Percentiles rank a stretch among this genome's conserved stretches.
Conservation (phyloP, 1,139 yeast species). For the Scheffersomyces cryptocercus region DNA sequence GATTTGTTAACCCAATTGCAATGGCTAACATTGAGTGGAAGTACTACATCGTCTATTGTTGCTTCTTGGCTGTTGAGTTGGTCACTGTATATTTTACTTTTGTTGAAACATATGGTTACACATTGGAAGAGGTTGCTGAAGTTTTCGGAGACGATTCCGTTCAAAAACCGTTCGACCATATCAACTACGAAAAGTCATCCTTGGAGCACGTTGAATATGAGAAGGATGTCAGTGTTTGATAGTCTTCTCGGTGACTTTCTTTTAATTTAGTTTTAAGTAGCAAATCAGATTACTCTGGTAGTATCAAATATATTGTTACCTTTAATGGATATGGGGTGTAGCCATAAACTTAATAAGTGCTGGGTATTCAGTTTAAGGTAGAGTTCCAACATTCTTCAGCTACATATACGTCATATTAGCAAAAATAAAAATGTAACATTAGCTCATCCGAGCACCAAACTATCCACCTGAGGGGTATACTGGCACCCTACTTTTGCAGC, state of each 20-base stretch:
- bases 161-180: background rate
- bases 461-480: too few species aligned
- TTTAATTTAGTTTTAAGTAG: background rate
- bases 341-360: too few species aligned
- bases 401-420: too few species aligned
- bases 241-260: background rate
- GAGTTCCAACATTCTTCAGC: too few species aligned
- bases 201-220: background rate
- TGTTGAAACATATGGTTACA: slow-evolving; percentile 54
- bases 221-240: background rate
- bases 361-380: too few species aligned
- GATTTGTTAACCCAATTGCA: slow-evolving; percentile 61
- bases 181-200: background rate
- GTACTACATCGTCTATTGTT: slow-evolving; percentile 57
- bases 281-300: background rate
- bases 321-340: background rate
- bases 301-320: background rate
- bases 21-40: slow-evolving; percentile 61
- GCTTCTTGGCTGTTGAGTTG: slow-evolving; percentile 39
- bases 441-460: too few species aligned
- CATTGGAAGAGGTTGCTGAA: slow-evolving; percentile 54
- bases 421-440: too few species aligned
- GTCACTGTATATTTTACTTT: slow-evolving; percentile 40
- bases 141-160: slow-evolving; percentile 41
- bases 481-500: too few species aligned